Conservation (phyloP, 1,284 basidiomycete species). For the Kalmanozyma brasiliensis region DNA sequence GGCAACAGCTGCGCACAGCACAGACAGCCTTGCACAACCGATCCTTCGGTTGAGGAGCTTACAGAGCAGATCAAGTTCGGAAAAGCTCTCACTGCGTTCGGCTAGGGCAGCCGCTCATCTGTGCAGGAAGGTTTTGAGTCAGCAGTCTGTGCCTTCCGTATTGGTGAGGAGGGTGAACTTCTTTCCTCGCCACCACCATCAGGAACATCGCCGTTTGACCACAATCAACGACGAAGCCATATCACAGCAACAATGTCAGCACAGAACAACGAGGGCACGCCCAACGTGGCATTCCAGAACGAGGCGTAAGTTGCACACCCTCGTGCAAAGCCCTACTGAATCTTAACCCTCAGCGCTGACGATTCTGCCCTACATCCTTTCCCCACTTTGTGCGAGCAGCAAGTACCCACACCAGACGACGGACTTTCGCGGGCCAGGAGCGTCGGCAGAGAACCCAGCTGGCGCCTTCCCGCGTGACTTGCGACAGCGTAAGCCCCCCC, state of each 20-base stretch:
- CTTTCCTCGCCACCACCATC: neutral
- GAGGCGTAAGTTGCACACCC: conserved; percentile 31
- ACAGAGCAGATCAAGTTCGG: too few species aligned
- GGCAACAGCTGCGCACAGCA: neutral
- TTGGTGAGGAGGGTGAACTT: too few species aligned
- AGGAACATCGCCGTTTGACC: conserved; percentile 1
- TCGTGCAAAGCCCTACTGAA: neutral
- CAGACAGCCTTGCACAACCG: neutral
- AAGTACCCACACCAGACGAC: conserved; percentile 44
- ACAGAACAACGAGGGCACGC: conserved; percentile 29
- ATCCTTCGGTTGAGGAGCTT: too few species aligned
- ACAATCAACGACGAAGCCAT: neutral
- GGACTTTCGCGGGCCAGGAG: conserved; percentile 40
- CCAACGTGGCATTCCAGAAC: conserved; percentile 52
- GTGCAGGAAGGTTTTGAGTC: conserved; percentile 4
- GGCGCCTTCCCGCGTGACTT: conserved; percentile 44
- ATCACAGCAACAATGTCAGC: conserved; percentile 19
- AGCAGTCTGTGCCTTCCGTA: neutral
- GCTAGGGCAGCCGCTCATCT: too few species aligned
- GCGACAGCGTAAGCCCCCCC: conserved; percentile 29
- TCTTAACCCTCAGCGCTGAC: neutral
- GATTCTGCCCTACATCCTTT: neutral
- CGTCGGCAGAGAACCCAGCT: conserved; percentile 45
- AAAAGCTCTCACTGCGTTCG: too few species aligned
- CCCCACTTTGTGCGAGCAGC: conserved; percentile 4